A percentile compares a stretch with the other conserved stretches of the same genome.
phyloP scores from a whole-genome alignment of 2,329 filamentous ascomycete genomes.

The Claviceps sorghi region DNA sequence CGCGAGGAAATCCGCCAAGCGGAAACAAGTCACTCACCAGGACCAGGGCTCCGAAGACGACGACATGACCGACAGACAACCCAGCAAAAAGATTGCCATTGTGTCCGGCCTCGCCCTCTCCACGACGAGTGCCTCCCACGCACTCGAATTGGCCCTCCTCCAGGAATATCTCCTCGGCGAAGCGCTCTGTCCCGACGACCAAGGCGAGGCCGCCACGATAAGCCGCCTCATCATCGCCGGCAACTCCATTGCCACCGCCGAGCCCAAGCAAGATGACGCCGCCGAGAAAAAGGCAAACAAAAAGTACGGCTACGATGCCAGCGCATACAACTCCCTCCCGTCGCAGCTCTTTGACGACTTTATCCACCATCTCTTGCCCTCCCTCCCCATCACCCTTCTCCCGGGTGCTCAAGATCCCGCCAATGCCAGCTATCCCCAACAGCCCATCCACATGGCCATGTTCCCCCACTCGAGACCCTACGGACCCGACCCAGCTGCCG shows the following conservation, averaged over 20 bases:
- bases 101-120: conserved; percentile 80
- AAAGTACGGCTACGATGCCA: conserved; percentile 90
- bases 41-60: conserved; percentile 21
- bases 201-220: conserved; percentile 50
- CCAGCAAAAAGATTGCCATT: conserved; percentile 54
- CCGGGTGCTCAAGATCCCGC: conserved; percentile 77
- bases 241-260: conserved; percentile 51
- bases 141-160: conserved; percentile 61
- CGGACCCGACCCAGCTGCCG: conserved; percentile 28
- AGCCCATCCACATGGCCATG: conserved; percentile 84
- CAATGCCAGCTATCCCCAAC: conserved; percentile 79
- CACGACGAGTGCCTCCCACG: conserved; percentile 55
- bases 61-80: conserved; percentile 41
- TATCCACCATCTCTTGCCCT: conserved; percentile 65
- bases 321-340: conserved; percentile 73
- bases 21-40: conserved; percentile 8
- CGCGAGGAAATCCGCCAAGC: neutral
- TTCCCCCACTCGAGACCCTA: conserved; percentile 66
- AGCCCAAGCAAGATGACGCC: conserved; percentile 24
- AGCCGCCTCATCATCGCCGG: conserved; percentile 82
- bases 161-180: conserved; percentile 83
- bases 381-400: conserved; percentile 76
- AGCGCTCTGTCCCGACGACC: conserved; percentile 44
- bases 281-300: conserved; percentile 40
- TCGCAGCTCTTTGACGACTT: conserved; percentile 75